A percentile compares a stretch with the other conserved stretches of the same genome.
Evolutionary conservation across 2,329 filamentous ascomycete species (phyloP).

Genomic region (Pseudocercospora cruenta): DNA sequence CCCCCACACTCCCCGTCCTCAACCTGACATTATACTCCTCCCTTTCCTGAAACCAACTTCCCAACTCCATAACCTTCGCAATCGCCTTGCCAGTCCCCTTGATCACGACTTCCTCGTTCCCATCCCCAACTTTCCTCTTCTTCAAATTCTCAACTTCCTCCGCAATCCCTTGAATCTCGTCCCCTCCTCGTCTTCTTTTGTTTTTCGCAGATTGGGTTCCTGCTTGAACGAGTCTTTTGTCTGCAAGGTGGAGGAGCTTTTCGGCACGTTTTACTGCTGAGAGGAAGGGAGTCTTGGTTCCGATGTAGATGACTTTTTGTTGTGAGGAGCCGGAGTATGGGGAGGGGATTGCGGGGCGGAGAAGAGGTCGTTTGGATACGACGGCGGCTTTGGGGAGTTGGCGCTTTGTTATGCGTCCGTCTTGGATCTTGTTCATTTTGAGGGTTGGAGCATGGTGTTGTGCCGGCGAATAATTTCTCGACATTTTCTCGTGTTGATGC

Average conservation of each 20-base stretch:
- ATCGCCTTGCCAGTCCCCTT: slow-evolving; percentile 71
- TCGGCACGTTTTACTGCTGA: slow-evolving; percentile 67
- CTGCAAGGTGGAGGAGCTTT: slow-evolving; percentile 62
- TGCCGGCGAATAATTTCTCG: neutral
- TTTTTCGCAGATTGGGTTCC: slow-evolving; percentile 39
- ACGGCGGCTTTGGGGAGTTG: slow-evolving; percentile 35
- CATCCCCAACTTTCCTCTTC: slow-evolving; percentile 37
- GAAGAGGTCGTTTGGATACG: slow-evolving; percentile 61
- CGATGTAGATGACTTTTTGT: slow-evolving; percentile 68
- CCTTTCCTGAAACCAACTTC: slow-evolving; percentile 66
- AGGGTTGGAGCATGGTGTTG: neutral
- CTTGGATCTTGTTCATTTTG: neutral
- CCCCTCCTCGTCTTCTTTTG: slow-evolving; percentile 14
- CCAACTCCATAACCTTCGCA: slow-evolving; percentile 64
- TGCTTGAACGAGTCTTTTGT: slow-evolving; percentile 54
- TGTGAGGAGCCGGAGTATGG: slow-evolving; percentile 54
- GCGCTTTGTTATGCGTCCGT: slow-evolving; percentile 6
- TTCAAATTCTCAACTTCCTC: slow-evolving; percentile 38
- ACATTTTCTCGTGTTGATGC: neutral
- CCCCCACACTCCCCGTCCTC: slow-evolving; percentile 65
- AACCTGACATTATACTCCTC: slow-evolving; percentile 59
- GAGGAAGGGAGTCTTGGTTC: slow-evolving; percentile 67
- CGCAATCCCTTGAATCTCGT: slow-evolving; percentile 43
- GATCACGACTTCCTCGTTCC: slow-evolving; percentile 59
- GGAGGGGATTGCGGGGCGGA: slow-evolving; percentile 58